Evolutionary conservation across 208 protist genomes (phyloP), one percentile per base, ranked within the genome.

Genomic region (Acanthamoeba lenticulata): DNA sequence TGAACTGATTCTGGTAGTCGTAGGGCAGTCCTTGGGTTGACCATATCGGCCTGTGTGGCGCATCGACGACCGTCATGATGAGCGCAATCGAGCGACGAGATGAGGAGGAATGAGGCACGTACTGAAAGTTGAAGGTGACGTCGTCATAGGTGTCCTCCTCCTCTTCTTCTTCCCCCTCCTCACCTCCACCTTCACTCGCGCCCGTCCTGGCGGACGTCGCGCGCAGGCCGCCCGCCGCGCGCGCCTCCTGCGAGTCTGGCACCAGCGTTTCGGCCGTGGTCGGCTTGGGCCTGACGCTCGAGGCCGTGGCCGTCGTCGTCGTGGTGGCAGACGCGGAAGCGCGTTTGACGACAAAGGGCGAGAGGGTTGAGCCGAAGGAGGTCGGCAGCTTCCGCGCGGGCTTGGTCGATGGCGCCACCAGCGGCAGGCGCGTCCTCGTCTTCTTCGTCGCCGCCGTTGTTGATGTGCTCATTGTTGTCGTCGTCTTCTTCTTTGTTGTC

Each of bases 1-100:
- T 57, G 77, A 86, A 86, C 44, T 86, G 77, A 36, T 86, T 86
- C 77, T 86, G 77, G 77, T 86, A 86, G 32, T 86, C 77, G 77
- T 86, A 86, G 29, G 77, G 44, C 77, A 86, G 4, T 42, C 15
- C 77, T 29, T 86, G 77, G 44, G 19, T 86, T 42, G 77, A 38
- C 77, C 77, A 86, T 11, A 86, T 34, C 3, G 77, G 77, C 77
- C 77, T 86, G 32, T n/a, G 19, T 57, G n/a, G 47, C n/a, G 57
- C 24, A 77, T 32, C 1, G 29, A 77, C 65, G 32, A 69, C 29
- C 17, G 7, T 13, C 60, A 27, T 13, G 19, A 27, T 11, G 24
- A 9, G 21, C 17, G 7, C 19, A 57, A 19, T 24, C 19, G 49
- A 57, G 49, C 19, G 49, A 57, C 9, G 9, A 57, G 13, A 9